Base-by-base conservation (phyloP, 2,329 filamentous ascomycete genomes). In the Zymoseptoria crescenta region DNA sequence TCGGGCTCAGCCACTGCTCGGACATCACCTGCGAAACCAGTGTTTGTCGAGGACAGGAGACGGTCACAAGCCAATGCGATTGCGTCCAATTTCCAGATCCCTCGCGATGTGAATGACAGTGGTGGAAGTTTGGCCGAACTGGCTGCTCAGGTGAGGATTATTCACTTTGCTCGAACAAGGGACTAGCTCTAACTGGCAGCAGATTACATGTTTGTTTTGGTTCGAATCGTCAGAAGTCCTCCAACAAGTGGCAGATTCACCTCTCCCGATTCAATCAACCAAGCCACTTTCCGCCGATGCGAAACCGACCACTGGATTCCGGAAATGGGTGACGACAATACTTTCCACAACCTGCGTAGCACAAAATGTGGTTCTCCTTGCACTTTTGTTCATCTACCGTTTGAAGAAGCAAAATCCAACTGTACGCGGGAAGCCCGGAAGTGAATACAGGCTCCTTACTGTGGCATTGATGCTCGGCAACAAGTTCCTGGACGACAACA, bases 401-500 rank as follows among this genome's bases (percentile, higher is more conserved):
- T 76, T 99, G 64, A 97, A 97, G 78, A 89, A 87, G 72, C 87
- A 88, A 64, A 97, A 96, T 67, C 89, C 91, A 0, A 85, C 82
- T 2, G 93, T 97, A 19, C 91, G 92, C 71, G 94, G 94, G 49
- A 93, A 93, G 69, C 87, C 87, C 21, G 94, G 94, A 4, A 99
- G 94, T 73, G 94, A 97, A 73, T 97, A 94, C 71, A 82, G 94
- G 19, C 79, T 99, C 24, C 80, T 97, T 69, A 97, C 94, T 0
- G 92, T 97, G 54, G 94, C 94, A 24, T 78, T 99, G 65, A 99
- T 99, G 94, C 80, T 99, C 60, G 93, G 92, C 62, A 99, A 99
- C 75, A 99, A 99, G 78, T 99, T 97, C 72, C 78, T 99, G 68
- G 94, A 99, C 72, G 94, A 99, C 74, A 99, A 97, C 74, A 97